Conservation (phyloP, 2,329 filamentous ascomycete genomes). For the Blastomyces percursus region DNA sequence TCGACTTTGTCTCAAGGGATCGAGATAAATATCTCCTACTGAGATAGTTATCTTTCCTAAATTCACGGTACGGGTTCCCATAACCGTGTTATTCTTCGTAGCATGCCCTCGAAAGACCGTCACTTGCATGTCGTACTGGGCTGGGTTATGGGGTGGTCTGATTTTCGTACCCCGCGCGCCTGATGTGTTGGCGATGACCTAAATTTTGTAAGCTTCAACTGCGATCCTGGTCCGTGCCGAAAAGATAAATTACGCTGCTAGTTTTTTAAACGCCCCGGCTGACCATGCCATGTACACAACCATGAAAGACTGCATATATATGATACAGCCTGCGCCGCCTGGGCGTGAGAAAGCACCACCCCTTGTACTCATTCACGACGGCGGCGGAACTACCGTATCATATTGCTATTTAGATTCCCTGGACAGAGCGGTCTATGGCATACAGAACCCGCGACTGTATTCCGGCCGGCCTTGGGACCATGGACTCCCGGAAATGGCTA, state of each 20-base stretch:
- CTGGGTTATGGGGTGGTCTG: neutral
- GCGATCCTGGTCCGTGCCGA: neutral
- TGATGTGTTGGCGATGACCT: neutral
- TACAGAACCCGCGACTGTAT: conserved; percentile 45
- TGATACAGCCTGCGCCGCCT: conserved; percentile 11
- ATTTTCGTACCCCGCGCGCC: neutral
- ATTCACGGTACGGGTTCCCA: neutral
- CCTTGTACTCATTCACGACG: conserved; percentile 49
- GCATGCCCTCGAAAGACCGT: neutral
- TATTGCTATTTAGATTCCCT: conserved; percentile 46
- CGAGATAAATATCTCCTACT: neutral
- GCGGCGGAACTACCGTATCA: conserved; percentile 49
- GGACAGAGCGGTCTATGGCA: conserved; percentile 42
- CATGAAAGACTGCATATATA: conserved; percentile 11
- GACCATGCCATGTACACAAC: neutral
- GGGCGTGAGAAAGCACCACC: conserved; percentile 25
- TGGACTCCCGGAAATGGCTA: conserved; percentile 46
- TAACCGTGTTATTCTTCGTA: neutral
- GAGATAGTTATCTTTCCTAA: neutral
- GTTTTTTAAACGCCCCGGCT: neutral
- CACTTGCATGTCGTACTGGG: neutral
- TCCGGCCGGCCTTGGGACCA: conserved; percentile 40
- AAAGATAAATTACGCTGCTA: neutral
- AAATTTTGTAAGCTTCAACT: neutral
- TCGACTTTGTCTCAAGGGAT: neutral